Evolutionary conservation across 768 basidiomycete species (phyloP), one percentile per base, ranked within the genome.

Genomic region (Leccinum barrowsii): DNA sequence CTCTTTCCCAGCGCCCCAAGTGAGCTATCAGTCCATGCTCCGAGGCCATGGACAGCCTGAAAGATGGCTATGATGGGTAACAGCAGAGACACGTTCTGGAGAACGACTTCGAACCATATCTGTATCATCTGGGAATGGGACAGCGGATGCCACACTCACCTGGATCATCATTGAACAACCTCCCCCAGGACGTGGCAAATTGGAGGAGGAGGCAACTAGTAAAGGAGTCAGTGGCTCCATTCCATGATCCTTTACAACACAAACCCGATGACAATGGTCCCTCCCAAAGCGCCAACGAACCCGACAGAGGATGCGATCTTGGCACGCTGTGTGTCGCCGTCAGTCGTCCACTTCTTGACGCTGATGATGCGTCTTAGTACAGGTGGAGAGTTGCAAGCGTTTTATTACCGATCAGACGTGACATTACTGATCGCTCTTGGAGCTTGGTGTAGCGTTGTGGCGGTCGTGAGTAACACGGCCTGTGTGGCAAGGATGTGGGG

Each of bases 111-210:
- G 21, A n/a, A 53, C 7, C 35, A 15, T 30, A 24, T 26, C 21
- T 34, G 7, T 30, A 35, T 42, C n/a, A n/a, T 22, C 22, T 8
- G 3, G 28, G 19, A 32, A 11, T 7, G 32, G 30, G 15, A 26
- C 13, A n/a, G 15, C 21, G 0, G 3, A 42, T 17, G 13, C 3
- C 48, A 44, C 24, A 69, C 73, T 51, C 59, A 76, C 73, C 59
- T 1, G 74, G 73, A 65, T 87, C 85, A 48, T 77, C 75, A 63
- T 85, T 86, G 76, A 88, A 88, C 17, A 89, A 62, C 54, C 76
- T 72, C 10, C 78, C 86, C 82, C 83, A 86, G 6, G 74, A 71
- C 40, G 76, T 62, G 11, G 80, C 70, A 68, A 77, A 82, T 26
- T 74, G 67, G 55, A 81, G 61, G 57, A 82, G 78, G 57, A 79